Percentiles rank a stretch among this genome's conserved stretches.
Conservation (phyloP, 1,284 basidiomycete species). For the Cystobasidium slooffiae region DNA sequence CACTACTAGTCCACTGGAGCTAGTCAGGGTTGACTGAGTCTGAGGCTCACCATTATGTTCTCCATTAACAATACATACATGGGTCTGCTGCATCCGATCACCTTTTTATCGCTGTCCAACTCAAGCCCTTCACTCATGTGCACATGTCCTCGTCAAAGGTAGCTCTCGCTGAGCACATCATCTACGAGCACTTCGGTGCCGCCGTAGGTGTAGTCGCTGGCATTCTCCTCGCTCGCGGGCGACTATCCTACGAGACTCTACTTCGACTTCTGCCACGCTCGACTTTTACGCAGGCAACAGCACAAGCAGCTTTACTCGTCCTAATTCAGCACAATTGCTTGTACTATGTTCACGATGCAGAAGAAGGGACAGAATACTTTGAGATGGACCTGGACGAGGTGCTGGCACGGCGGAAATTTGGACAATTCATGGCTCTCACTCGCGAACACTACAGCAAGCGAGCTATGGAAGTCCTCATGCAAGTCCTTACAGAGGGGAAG, state of each 20-base stretch:
- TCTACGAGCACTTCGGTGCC: slow-evolving; percentile 77
- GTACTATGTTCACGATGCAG: slow-evolving; percentile 55
- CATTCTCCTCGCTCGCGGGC: slow-evolving; percentile 81
- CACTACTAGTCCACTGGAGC: too few relatives aligned
- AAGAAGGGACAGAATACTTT: slow-evolving; percentile 55
- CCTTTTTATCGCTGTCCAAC: background rate
- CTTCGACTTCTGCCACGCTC: slow-evolving; percentile 70
- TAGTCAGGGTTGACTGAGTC: too few relatives aligned
- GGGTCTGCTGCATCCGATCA: background rate
- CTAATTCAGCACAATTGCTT: slow-evolving; percentile 83
- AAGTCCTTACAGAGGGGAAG: slow-evolving; percentile 31
- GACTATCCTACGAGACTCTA: slow-evolving; percentile 68
- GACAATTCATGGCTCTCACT: slow-evolving; percentile 74
- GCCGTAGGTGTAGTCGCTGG: slow-evolving; percentile 77
- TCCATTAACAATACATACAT: slow-evolving; percentile 3
- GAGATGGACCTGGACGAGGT: slow-evolving; percentile 58
- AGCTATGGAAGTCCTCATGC: slow-evolving; percentile 11
- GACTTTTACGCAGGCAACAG: slow-evolving; percentile 66
- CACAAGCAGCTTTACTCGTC: slow-evolving; percentile 75
- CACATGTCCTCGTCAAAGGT: slow-evolving; percentile 36
- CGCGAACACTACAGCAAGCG: slow-evolving; percentile 65
- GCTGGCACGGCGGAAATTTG: slow-evolving; percentile 55
- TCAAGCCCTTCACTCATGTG: slow-evolving; percentile 1
- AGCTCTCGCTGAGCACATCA: slow-evolving; percentile 71
- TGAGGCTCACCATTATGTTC: too few relatives aligned